A percentile compares a stretch with the other conserved stretches of the same genome.
Conservation (phyloP, 768 basidiomycete genomes). For the Suillus lakei region DNA sequence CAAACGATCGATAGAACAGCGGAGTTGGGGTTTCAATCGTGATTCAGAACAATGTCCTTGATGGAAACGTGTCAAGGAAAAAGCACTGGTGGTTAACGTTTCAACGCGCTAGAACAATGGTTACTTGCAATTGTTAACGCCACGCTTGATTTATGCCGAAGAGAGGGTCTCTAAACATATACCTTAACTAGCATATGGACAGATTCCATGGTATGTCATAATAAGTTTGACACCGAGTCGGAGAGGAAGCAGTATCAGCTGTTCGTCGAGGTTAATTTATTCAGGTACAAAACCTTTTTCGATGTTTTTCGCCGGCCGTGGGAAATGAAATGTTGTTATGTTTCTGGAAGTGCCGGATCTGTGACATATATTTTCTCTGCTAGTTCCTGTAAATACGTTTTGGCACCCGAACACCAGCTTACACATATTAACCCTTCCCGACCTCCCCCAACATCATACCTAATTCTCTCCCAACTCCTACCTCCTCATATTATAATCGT, state of each 20-base stretch:
- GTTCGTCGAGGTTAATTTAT: constrained; percentile 31
- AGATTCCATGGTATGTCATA: not conserved
- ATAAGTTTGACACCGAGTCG: constrained; percentile 26
- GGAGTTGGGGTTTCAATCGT: constrained; percentile 38
- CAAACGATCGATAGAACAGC: constrained; percentile 27
- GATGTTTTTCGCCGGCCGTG: constrained; percentile 40
- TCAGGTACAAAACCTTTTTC: constrained; percentile 28
- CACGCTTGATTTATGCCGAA: not conserved
- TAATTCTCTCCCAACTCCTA: constrained; percentile 11
- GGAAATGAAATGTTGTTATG: constrained; percentile 42
- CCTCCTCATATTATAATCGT: constrained; percentile 6
- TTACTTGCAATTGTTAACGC: too few relatives aligned
- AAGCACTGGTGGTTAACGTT: not conserved
- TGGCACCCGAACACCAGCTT: constrained; percentile 39
- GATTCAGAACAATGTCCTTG: constrained; percentile 20
- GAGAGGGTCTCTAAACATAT: not conserved
- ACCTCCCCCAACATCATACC: constrained; percentile 21
- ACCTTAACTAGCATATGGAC: constrained; percentile 7
- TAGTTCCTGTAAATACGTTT: constrained; percentile 44
- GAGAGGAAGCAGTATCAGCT: constrained; percentile 22
- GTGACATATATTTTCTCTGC: constrained; percentile 44
- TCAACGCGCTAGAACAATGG: not conserved
- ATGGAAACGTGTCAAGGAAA: constrained; percentile 24
- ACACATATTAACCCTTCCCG: constrained; percentile 37
- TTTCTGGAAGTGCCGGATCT: constrained; percentile 44